A percentile compares a stretch with the other conserved stretches of the same genome.
Conservation (phyloP, 169 alveolate species). For the Amoebophrya sp. region DNA sequence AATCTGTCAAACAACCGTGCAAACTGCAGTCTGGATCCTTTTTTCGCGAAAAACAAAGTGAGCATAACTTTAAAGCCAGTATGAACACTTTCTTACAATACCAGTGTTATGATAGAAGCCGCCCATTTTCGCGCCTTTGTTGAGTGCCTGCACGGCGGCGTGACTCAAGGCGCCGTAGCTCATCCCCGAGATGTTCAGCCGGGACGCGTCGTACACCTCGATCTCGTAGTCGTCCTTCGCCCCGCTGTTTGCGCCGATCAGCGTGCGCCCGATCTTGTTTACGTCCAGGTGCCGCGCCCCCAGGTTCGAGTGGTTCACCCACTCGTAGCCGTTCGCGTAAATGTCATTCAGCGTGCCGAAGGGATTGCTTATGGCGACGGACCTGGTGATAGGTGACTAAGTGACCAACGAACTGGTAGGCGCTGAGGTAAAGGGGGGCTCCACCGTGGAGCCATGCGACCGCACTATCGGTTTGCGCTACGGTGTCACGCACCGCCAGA, state of each 20-base stretch:
- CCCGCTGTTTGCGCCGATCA: background rate
- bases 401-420: too few relatives aligned
- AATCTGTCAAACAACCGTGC: too few relatives aligned
- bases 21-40: too few relatives aligned
- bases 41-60: too few relatives aligned
- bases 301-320: background rate
- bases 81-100: too few relatives aligned
- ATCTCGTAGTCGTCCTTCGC: background rate
- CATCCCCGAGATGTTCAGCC: background rate
- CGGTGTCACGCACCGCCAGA: too few relatives aligned
- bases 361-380: too few relatives aligned
- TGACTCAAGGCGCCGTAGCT: background rate
- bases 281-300: background rate
- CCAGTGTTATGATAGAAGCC: background rate
- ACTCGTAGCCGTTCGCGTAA: background rate
- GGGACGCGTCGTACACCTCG: background rate
- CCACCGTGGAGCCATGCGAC: too few relatives aligned
- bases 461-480: too few relatives aligned
- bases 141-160: background rate
- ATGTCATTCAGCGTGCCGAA: background rate
- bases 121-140: background rate
- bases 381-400: too few relatives aligned
- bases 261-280: background rate
- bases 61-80: too few relatives aligned
- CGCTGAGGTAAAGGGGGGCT: too few relatives aligned